Base-by-base conservation (phyloP, 371 early-diverging fungal genomes). In the Rhizopus microsporus region DNA sequence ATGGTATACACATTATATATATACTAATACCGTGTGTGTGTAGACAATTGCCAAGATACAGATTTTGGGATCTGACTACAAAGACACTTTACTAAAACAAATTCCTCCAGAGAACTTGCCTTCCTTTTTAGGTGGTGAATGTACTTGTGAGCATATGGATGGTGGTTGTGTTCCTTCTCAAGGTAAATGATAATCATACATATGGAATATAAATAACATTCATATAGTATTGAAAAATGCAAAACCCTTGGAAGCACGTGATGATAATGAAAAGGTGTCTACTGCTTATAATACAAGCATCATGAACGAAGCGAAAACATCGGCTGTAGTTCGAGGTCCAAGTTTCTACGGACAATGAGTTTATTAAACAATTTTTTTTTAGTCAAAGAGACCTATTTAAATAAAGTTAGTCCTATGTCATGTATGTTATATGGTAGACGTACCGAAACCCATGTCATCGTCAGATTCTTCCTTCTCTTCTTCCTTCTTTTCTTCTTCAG, bases 381-480 rank as follows among this genome's bases (percentile, higher is more conserved):
- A 91, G 80, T 92, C 92, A 81, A 92, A 92, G 56, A 93, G 87
- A 88, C 92, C 87, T 80, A 70, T 46, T 23, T 7, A 31, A 9
- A n/a, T 4, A 59, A 38, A 52, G 37, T 35, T 54, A 62, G 53
- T n/a, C 38, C 50, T 47, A 45, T 40, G 32, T 33, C 51, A 61
- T 40, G 30, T 23, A 23, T 23, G 23, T 23, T 23, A 23, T 23
- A 30, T 3, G 0, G 23, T 30, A 37, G 33, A 71, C 81, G 54
- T 79, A 86, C 86, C 92, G 88, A 92, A 89, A 79, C 93, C 94
- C 93, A 93, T 93, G 77, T 94, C 94, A 66, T 93, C 94, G 63
- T 92, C 23, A 23, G 23, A 23, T 23, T 23, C 23, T 23, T 23
- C 23, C 23, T 23, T 23, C 23, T 23, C 23, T 90, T 83, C 92